phyloP scores from a whole-genome alignment of 208 protist species.

The Kentomonas sorsogonicus region DNA sequence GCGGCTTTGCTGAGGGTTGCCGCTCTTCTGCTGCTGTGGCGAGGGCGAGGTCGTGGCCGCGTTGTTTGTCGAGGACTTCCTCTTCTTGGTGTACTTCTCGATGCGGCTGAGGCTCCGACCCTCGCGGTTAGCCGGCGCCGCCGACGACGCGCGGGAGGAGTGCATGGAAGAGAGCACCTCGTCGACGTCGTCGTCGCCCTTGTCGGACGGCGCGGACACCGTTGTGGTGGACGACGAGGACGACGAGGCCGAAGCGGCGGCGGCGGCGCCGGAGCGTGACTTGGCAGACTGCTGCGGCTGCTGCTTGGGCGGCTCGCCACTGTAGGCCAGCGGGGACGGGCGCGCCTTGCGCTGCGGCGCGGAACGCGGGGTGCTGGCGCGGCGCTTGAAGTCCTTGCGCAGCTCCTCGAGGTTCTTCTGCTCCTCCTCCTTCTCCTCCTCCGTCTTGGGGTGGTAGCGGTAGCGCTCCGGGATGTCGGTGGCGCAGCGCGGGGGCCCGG shows the following conservation, averaged over 20 bases:
- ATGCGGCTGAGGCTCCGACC: too few relatives aligned
- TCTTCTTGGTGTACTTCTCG: too few relatives aligned
- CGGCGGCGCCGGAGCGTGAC: background rate
- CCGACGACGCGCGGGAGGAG: too few relatives aligned
- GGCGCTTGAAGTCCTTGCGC: conserved; percentile 12
- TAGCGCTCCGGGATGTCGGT: conserved; percentile 44
- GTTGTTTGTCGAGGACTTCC: too few relatives aligned
- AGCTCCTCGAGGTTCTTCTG: background rate
- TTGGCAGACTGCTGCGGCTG: background rate
- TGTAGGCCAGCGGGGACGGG: background rate
- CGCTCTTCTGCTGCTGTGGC: too few relatives aligned
- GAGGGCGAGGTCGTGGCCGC: too few relatives aligned
- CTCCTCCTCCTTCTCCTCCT: conserved; percentile 16
- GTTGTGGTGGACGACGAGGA: conserved; percentile 2
- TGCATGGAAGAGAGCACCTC: too few relatives aligned
- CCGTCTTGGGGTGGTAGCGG: conserved; percentile 44
- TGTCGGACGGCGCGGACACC: background rate
- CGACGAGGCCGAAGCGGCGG: too few relatives aligned
- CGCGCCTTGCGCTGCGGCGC: background rate
- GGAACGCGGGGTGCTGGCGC: too few relatives aligned
- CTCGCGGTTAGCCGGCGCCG: too few relatives aligned
- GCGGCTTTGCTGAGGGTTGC: too few relatives aligned
- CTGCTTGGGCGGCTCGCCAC: background rate
- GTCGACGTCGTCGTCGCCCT: background rate
- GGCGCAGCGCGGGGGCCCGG: conserved; percentile 30